phyloP scores from a whole-genome alignment of 163 green algal species.

The Coccomyxa subellipsoidea region DNA sequence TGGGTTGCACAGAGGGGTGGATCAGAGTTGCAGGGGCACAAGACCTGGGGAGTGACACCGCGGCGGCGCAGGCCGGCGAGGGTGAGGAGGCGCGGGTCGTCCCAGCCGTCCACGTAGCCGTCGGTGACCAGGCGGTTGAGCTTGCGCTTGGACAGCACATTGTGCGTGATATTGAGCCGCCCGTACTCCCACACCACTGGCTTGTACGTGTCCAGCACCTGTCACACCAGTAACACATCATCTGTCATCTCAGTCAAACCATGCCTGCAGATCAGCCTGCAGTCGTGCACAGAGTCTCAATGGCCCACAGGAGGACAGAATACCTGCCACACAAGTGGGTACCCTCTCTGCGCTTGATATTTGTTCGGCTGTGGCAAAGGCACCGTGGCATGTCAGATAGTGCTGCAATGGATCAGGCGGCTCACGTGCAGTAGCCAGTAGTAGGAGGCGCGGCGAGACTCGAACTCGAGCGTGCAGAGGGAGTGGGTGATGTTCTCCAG shows the following conservation, averaged over 20 bases:
- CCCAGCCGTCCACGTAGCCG: constrained; percentile 89
- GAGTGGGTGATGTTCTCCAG: constrained; percentile 99
- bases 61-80: constrained; percentile 87
- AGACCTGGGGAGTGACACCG: constrained; percentile 69
- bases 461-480: constrained; percentile 99
- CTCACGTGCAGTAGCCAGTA: constrained; percentile 91
- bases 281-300: too few relatives aligned
- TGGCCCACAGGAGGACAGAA: too few relatives aligned
- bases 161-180: constrained; percentile 89
- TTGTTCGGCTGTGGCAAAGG: too few relatives aligned
- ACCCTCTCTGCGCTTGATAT: too few relatives aligned
- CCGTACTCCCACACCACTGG: constrained; percentile 97
- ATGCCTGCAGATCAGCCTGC: too few relatives aligned
- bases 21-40: too few relatives aligned
- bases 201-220: constrained; percentile 91
- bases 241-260: not conserved
- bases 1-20: too few relatives aligned
- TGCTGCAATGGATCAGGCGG: not conserved
- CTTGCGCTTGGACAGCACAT: constrained; percentile 96
- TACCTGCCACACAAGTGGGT: too few relatives aligned
- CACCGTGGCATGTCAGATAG: not conserved
- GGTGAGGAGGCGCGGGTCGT: constrained; percentile 94
- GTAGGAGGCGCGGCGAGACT: constrained; percentile 91
- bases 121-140: constrained; percentile 89
- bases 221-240: not conserved